A percentile compares a stretch with the other conserved stretches of the same genome.
Evolutionary conservation across 225 moss, liverwort and hornwort species (phyloP).

Genomic region (Pseudoscleropodium purum): DNA sequence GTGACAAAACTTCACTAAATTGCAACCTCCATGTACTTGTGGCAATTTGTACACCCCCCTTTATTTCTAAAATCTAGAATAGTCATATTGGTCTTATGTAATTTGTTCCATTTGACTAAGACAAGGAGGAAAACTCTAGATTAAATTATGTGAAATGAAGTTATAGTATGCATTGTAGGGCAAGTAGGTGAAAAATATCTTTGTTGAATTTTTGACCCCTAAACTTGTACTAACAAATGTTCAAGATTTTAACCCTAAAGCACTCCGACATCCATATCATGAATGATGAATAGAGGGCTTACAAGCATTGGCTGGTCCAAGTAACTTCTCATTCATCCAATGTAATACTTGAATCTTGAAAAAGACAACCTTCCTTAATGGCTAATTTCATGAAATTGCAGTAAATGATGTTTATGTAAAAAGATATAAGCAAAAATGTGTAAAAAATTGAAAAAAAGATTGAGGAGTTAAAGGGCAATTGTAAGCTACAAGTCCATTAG

Average conservation of each 20-base stretch:
- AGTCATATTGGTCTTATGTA: not conserved
- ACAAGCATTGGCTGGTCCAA: no score
- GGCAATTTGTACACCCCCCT: not conserved
- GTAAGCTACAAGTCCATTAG: not conserved
- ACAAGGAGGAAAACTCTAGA: not conserved
- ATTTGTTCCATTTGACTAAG: not conserved
- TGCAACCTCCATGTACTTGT: not conserved
- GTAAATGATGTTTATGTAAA: no score
- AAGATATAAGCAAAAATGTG: no score
- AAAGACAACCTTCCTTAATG: no score
- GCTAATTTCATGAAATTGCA: no score
- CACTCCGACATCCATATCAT: no score
- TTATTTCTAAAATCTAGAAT: not conserved
- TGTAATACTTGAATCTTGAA: no score
- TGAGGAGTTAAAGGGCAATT: not conserved
- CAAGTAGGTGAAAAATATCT: not conserved
- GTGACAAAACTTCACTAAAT: not conserved
- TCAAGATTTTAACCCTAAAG: not conserved
- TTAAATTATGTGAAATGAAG: not conserved
- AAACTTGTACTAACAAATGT: not conserved
- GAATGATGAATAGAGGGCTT: no score
- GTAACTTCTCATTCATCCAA: no score
- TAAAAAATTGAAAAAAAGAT: no score
- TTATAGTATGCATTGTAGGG: not conserved
- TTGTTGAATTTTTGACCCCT: not conserved